Percentiles rank a stretch among this genome's conserved stretches.
Evolutionary conservation across 768 basidiomycete species (phyloP).

Genomic region (Tephrocybe sp.): DNA sequence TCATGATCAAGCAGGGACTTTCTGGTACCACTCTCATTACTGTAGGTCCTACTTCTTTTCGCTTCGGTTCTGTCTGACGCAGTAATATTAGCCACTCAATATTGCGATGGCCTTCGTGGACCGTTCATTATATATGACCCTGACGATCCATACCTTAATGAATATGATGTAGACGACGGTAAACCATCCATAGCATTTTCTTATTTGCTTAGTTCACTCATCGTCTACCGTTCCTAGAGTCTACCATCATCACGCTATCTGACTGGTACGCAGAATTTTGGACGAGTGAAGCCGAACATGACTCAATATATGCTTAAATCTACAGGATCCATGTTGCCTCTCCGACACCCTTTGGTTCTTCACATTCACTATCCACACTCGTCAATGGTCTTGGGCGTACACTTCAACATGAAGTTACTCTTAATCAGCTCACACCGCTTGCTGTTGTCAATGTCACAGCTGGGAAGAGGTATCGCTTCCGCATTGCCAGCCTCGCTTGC

Average conservation of each 20-base stretch:
- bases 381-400: constrained; percentile 1
- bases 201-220: background rate
- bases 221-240: background rate
- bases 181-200: background rate
- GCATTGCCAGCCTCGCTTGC: constrained; percentile 34
- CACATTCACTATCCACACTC: background rate
- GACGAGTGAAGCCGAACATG: background rate
- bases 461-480: constrained; percentile 36
- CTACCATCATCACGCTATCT: constrained; percentile 1
- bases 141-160: constrained; percentile 23
- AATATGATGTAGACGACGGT: constrained; percentile 29
- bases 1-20: constrained; percentile 18
- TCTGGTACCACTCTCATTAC: constrained; percentile 24
- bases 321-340: constrained; percentile 2
- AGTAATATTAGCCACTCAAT: constrained; percentile 22
- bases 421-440: constrained; percentile 13
- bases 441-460: constrained; percentile 33
- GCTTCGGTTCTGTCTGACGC: constrained; percentile 34
- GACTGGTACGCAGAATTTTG: background rate
- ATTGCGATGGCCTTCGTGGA: constrained; percentile 8
- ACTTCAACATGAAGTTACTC: background rate
- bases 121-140: constrained; percentile 24
- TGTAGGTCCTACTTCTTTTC: constrained; percentile 17
- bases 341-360: background rate
- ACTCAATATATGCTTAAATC: background rate